Conservation (phyloP, 257 asterid species). For the Ligustrum vulgare region DNA sequence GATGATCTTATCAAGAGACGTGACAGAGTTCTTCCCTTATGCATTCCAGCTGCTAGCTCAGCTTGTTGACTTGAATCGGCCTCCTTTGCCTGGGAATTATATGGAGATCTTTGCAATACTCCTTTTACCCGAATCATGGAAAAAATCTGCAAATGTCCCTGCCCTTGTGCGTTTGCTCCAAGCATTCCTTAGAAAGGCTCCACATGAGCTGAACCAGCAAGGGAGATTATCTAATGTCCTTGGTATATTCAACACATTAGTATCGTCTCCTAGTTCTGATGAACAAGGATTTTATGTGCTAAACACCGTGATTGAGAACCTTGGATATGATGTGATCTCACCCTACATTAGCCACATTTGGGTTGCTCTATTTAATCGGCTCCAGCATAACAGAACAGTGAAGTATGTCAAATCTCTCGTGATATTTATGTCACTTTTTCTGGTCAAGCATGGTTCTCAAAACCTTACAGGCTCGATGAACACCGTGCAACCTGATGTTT, state of each 20-base stretch:
- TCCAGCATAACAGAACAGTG: slow-evolving; percentile 54
- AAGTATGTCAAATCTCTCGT: slow-evolving; percentile 75
- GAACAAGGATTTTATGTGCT: slow-evolving; percentile 94
- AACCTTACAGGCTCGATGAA: slow-evolving; percentile 69
- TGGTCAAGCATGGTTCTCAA: slow-evolving; percentile 73
- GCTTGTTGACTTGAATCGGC: slow-evolving; percentile 79
- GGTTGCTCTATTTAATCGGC: slow-evolving; percentile 68
- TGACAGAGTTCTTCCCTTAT: slow-evolving; percentile 85
- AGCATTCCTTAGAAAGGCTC: slow-evolving; percentile 90
- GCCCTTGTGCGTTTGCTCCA: slow-evolving; percentile 87
- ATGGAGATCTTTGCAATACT: slow-evolving; percentile 75
- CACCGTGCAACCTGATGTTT: slow-evolving; percentile 67
- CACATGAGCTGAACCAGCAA: slow-evolving; percentile 76
- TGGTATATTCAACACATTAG: slow-evolving; percentile 67
- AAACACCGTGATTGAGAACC: slow-evolving; percentile 85
- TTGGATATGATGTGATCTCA: slow-evolving; percentile 68
- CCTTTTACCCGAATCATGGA: slow-evolving; percentile 83
- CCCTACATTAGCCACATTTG: slow-evolving; percentile 64
- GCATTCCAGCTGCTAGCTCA: slow-evolving; percentile 91
- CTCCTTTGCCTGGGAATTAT: slow-evolving; percentile 68
- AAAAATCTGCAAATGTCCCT: slow-evolving; percentile 78
- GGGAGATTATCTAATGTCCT: slow-evolving; percentile 66
- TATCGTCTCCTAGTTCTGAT: slow-evolving; percentile 64
- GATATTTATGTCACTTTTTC: slow-evolving; percentile 81
- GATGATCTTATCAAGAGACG: slow-evolving; percentile 62